Evolutionary conservation across 1,139 yeast genomes (phyloP).

Genomic region (Saccharomyces hybrid): DNA sequence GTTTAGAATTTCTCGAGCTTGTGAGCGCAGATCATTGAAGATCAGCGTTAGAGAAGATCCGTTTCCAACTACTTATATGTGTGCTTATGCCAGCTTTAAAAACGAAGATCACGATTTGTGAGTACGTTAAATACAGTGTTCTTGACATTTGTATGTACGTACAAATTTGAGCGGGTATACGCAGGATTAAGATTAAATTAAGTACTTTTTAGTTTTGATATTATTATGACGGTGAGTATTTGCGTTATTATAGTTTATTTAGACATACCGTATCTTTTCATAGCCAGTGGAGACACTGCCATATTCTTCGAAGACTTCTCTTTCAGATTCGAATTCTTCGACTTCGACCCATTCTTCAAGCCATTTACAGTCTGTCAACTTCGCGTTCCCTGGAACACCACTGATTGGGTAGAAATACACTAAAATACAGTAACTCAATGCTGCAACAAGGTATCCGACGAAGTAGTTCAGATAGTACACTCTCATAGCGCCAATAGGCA

Average conservation of each 20-base stretch:
- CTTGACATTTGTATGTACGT: not conserved
- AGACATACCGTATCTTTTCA: not conserved
- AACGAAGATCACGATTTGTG: no score
- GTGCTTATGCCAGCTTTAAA: no score
- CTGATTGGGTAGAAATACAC: conserved; percentile 49
- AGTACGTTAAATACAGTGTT: no score
- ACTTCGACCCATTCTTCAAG: conserved; percentile 52
- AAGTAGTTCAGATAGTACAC: conserved; percentile 69
- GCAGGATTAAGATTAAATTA: not conserved
- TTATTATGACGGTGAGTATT: not conserved
- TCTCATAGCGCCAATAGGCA: conserved; percentile 70
- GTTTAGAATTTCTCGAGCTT: no score
- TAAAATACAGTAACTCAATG: conserved; percentile 42
- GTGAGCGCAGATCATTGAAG: no score
- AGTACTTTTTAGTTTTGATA: not conserved
- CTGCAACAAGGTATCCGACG: conserved; percentile 60
- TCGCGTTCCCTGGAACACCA: conserved; percentile 44
- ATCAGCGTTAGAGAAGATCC: no score
- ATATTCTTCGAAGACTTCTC: conserved; percentile 18
- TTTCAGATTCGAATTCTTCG: conserved; percentile 48
- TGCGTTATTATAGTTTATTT: not conserved
- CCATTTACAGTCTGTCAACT: conserved; percentile 33
- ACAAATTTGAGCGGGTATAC: not conserved
- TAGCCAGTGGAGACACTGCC: conserved; percentile 6
- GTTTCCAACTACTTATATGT: no score